phyloP scores from a whole-genome alignment of 257 asterid genomes.

The Plantago major region DNA sequence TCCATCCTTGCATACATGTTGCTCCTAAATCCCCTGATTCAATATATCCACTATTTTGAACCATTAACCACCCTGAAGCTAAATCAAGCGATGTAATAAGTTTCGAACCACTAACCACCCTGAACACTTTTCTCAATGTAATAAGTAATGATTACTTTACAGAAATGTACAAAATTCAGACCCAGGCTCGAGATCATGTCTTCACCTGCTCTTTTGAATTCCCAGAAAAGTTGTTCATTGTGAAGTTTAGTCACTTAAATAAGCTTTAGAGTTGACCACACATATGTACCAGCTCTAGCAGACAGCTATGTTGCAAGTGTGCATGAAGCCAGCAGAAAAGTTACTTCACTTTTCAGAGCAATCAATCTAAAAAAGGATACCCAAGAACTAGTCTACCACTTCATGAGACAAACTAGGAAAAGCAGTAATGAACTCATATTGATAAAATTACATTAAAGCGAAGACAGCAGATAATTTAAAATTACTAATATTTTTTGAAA shows the following conservation, averaged over 20 bases:
- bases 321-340: not conserved
- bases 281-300: not conserved
- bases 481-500: not conserved
- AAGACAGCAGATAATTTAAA: not conserved
- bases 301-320: not conserved
- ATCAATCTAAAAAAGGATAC: slow-evolving; percentile 1
- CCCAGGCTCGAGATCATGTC: no score
- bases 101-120: no score
- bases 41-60: no score
- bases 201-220: not conserved
- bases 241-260: not conserved
- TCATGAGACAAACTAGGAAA: not conserved
- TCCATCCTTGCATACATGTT: no score
- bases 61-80: no score
- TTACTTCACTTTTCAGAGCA: not conserved
- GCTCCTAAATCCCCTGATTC: no score
- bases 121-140: no score
- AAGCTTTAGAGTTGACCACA: not conserved
- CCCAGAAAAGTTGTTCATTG: not conserved
- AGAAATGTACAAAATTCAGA: no score
- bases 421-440: slow-evolving; percentile 12
- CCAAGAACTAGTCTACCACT: slow-evolving; percentile 4
- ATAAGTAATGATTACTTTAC: no score
- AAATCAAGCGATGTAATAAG: no score
- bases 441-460: not conserved